A percentile compares a stretch with the other conserved stretches of the same genome.
Conservation (phyloP, 2,329 filamentous ascomycete genomes). For the Ascochyta clinopodiicola region DNA sequence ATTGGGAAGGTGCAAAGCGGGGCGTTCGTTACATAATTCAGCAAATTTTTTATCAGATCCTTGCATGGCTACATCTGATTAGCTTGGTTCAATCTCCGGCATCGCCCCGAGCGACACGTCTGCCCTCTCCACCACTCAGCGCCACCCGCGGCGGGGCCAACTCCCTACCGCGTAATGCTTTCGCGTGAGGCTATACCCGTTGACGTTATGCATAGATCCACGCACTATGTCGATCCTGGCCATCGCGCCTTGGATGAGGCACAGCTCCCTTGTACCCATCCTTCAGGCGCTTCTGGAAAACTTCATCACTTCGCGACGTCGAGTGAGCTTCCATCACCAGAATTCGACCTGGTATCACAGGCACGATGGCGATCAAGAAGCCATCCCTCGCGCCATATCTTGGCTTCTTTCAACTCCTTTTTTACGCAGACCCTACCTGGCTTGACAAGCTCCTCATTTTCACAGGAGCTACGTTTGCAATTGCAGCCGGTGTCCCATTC, state of each 20-base stretch:
- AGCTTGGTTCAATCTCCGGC: slow-evolving; percentile 16
- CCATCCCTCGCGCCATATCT: slow-evolving; percentile 38
- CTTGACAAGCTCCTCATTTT: slow-evolving; percentile 45
- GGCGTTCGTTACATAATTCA: slow-evolving; percentile 25
- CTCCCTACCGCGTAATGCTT: slow-evolving; percentile 20
- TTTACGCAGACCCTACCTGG: slow-evolving; percentile 48
- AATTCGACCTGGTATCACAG: slow-evolving; percentile 16
- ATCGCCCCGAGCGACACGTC: slow-evolving; percentile 21
- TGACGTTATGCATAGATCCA: slow-evolving; percentile 21
- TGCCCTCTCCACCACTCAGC: slow-evolving; percentile 17
- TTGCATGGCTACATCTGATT: slow-evolving; percentile 26
- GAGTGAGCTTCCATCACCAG: slow-evolving; percentile 19
- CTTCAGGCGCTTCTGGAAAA: slow-evolving; percentile 26
- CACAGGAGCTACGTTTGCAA: slow-evolving; percentile 55
- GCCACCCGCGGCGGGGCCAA: slow-evolving; percentile 15
- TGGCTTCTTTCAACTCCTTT: slow-evolving; percentile 43
- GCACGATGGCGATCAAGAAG: slow-evolving; percentile 38
- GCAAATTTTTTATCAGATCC: slow-evolving; percentile 44
- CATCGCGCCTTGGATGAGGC: slow-evolving; percentile 30
- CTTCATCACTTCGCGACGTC: slow-evolving; percentile 28
- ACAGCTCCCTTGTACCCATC: slow-evolving; percentile 25
- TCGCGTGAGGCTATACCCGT: slow-evolving; percentile 26
- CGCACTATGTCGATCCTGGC: slow-evolving; percentile 34
- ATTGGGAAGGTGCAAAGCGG: slow-evolving; percentile 16
- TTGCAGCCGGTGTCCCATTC: slow-evolving; percentile 67